Base-by-base conservation (phyloP, 1,284 basidiomycete genomes). In the Rugosomyces carneus region DNA sequence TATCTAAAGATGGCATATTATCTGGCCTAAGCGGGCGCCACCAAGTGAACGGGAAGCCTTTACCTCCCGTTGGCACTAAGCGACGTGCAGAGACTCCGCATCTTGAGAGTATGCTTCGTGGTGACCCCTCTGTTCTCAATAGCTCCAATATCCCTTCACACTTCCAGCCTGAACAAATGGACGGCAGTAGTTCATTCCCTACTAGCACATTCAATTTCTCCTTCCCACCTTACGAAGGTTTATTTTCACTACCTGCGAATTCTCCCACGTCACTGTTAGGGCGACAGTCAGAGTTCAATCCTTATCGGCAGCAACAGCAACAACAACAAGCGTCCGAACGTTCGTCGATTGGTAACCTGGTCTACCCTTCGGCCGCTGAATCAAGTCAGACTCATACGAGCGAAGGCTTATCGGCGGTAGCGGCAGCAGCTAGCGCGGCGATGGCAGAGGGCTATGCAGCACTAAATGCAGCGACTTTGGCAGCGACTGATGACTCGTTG, bases 201-300 rank as follows among this genome's bases (percentile, higher is more conserved):
- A 77, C 80, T 0, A 71, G 78, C 19, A 62, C 80, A 2, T 92
- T 92, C 71, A 89, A 84, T 54, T 93, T 93, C 68, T 80, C 79
- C 40, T 84, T 77, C 58, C 71, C 78, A 31, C 67, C 72, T 26
- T 85, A 87, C 60, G 86, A 90, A 50, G 75, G 73, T 44, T 73
- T 84, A 60, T 86, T 86, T 60, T 81, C 87, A 40, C 55, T 67
- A 35, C 57, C 62, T 34, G 37, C 54, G 29, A 44, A 54, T 4
- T 41, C 51, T 16, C 45, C 57, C 23, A 53, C 60, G 26, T 53
- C 55, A 37, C 37, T 29, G 8, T 21, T 48, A 63, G 72, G 50
- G 60, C 47, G 52, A 36, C 48, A 47, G 18, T 18, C 35, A 1
- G 50, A 49, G 24, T 41, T 42, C 19, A 49, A 54, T 31, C 44